These are phyloP conservation scores for Phyllosticta ampelicida DNA, from an alignment of 2,329 filamentous ascomycete species.

Conservation along the genomic window DNA sequence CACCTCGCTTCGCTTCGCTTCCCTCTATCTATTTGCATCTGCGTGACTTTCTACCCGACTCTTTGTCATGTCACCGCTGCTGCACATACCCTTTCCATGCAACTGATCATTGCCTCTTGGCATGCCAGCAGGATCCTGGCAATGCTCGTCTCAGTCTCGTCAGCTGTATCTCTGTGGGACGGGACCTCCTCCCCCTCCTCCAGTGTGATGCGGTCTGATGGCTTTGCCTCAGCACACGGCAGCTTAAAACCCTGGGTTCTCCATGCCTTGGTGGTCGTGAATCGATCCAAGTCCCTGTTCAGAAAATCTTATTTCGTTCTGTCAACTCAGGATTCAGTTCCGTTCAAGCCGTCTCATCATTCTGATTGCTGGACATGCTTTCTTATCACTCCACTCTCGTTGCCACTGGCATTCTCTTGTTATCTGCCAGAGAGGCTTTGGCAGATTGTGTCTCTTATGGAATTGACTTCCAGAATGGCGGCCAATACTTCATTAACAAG, in stretches of 20 bases:
- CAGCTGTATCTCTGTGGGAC: neutral
- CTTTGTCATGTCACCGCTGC: neutral
- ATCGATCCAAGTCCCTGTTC: neutral
- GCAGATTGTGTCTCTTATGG: slow-evolving; percentile 27
- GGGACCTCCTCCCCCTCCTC: neutral
- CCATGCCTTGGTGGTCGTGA: neutral
- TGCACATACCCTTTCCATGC: neutral
- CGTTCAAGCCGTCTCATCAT: neutral
- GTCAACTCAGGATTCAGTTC: neutral
- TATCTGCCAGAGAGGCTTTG: slow-evolving; percentile 14
- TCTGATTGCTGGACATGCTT: slow-evolving; percentile 15
- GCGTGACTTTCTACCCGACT: neutral
- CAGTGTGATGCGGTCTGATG: neutral
- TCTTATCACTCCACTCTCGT: slow-evolving; percentile 18
- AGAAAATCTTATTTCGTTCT: neutral
- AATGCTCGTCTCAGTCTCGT: neutral
- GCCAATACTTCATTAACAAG: slow-evolving; percentile 36
- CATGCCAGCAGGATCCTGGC: neutral
- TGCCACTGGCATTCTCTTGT: slow-evolving; percentile 18
- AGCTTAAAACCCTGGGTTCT: neutral
- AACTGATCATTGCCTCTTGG: neutral
- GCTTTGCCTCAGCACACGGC: neutral
- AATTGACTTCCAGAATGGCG: slow-evolving; percentile 34
- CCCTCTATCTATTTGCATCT: neutral
- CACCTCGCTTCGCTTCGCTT: neutral